phyloP scores from a whole-genome alignment of 106 monocot species.

The Triglochin maritima region DNA sequence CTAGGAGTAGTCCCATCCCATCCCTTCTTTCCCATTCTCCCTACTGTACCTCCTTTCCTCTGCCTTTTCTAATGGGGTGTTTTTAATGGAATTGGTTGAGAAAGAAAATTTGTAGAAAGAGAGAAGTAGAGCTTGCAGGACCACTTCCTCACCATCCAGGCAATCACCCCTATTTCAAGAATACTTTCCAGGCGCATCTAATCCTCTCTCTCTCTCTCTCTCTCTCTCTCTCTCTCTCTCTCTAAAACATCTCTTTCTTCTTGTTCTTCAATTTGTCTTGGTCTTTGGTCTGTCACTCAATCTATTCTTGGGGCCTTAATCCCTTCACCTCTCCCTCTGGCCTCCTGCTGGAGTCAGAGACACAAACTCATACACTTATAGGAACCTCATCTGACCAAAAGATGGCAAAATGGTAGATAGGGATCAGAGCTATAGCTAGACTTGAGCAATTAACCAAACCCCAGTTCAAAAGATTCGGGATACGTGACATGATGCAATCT shows the following conservation, averaged over 20 bases:
- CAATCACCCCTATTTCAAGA: background rate
- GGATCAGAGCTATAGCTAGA: background rate
- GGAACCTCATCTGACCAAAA: conserved; percentile 2
- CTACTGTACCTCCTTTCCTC: background rate
- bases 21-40: background rate
- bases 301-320: conserved; percentile 1
- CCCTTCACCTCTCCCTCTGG: background rate
- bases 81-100: conserved; percentile 5
- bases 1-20: background rate
- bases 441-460: background rate
- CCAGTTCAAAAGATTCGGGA: background rate
- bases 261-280: background rate
- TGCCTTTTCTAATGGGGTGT: conserved; percentile 3
- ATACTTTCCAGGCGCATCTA: conserved; percentile 6
- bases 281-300: background rate
- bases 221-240: conserved; percentile 1
- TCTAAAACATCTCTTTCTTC: background rate
- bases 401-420: background rate
- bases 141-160: conserved; percentile 1
- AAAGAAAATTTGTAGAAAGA: background rate
- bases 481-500: background rate
- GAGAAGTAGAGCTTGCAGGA: background rate
- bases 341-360: background rate
- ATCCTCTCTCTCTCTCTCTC: conserved; percentile 7
- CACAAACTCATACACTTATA: background rate